Evolutionary conservation across 768 basidiomycete species (phyloP).

Genomic region (Boletus rubescentipes): DNA sequence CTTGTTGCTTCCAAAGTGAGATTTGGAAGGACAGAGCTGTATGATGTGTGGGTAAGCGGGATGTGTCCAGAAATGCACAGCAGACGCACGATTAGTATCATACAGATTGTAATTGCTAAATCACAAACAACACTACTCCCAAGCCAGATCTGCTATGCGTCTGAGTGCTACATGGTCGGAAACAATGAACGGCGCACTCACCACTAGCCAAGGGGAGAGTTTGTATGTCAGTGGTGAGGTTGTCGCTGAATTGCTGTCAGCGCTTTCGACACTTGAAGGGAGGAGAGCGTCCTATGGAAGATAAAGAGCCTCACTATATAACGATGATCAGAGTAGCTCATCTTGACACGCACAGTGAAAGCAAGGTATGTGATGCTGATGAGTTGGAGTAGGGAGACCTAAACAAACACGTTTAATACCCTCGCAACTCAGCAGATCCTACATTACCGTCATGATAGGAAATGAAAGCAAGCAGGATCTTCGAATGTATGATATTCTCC

Average conservation of each 20-base stretch:
- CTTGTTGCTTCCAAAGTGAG: not conserved
- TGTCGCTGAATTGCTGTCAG: too few relatives aligned
- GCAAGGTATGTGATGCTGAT: constrained; percentile 15
- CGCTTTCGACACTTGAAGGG: not conserved
- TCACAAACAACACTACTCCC: constrained; percentile 19
- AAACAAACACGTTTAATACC: not conserved
- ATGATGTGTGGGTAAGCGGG: too few relatives aligned
- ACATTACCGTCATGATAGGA: constrained; percentile 18
- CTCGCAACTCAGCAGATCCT: not conserved
- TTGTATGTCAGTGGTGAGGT: not conserved
- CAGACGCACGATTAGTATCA: constrained; percentile 12
- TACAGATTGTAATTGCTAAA: constrained; percentile 20
- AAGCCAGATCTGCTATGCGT: constrained; percentile 19
- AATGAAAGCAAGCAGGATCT: not conserved
- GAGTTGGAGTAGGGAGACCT: constrained; percentile 26
- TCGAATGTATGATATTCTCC: constrained; percentile 18
- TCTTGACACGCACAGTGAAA: not conserved
- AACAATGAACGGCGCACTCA: not conserved
- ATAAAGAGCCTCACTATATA: too few relatives aligned
- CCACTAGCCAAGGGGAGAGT: constrained; percentile 9
- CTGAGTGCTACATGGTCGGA: not conserved
- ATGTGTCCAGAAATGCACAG: too few relatives aligned
- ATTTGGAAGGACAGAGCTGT: constrained; percentile 18
- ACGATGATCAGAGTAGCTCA: too few relatives aligned
- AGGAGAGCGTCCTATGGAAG: not conserved